Conservation (phyloP, 352 stramenopile genomes). For the Phytophthora citricola region DNA sequence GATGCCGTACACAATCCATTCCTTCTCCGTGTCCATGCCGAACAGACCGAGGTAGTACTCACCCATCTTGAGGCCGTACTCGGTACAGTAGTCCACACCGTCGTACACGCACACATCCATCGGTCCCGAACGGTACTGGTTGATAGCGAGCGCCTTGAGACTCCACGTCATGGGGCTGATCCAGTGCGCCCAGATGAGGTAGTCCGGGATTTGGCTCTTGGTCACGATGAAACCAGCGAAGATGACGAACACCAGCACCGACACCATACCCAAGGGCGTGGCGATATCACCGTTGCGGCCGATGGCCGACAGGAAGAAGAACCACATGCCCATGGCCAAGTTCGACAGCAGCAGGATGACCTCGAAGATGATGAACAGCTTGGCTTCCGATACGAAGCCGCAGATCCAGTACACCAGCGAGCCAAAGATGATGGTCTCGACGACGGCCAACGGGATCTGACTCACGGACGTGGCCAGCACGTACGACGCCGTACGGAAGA, state of each 20-base stretch:
- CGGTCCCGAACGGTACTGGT: constrained; percentile 45
- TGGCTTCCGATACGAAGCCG: constrained; percentile 47
- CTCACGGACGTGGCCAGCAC: constrained; percentile 50
- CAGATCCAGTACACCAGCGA: constrained; percentile 87
- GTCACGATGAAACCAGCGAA: constrained; percentile 42
- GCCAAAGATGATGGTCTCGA: constrained; percentile 82
- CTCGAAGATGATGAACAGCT: constrained; percentile 49
- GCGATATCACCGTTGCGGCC: constrained; percentile 39
- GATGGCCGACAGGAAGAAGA: constrained; percentile 33
- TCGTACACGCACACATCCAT: constrained; percentile 43
- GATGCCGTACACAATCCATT: constrained; percentile 52
- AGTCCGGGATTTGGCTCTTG: constrained; percentile 49
- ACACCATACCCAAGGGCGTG: constrained; percentile 45
- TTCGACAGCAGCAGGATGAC: constrained; percentile 50
- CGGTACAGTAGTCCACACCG: constrained; percentile 33
- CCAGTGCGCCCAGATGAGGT: constrained; percentile 63
- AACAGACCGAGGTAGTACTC: constrained; percentile 50
- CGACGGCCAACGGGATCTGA: constrained; percentile 43
- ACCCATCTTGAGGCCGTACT: constrained; percentile 39
- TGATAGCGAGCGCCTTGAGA: constrained; percentile 49
- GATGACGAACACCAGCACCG: constrained; percentile 52
- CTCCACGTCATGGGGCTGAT: constrained; percentile 65
- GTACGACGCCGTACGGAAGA: constrained; percentile 77
- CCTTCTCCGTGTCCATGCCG: constrained; percentile 45
- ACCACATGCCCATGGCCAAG: constrained; percentile 44